Base-by-base conservation (phyloP, 371 early-diverging fungal species). In the Mucor circinelloides region DNA sequence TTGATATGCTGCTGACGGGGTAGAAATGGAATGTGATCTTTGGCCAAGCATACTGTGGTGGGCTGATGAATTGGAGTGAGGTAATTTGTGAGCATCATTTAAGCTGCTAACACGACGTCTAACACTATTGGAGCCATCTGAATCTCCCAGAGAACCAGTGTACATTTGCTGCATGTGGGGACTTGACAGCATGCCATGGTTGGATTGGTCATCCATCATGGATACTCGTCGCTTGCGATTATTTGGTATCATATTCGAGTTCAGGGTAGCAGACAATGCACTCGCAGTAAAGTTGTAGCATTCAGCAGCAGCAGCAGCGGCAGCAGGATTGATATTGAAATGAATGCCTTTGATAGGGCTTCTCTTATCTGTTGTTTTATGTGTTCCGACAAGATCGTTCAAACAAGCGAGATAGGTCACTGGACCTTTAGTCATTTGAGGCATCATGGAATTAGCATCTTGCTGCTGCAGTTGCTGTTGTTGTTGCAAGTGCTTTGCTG, bases 301-400 rank as follows among this genome's bases (percentile, higher is more conserved):
- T 85, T 81, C 10, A 85, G 90, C 27, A 86, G 34, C 54, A 52
- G 54, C 63, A 8, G 63, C 63, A 4, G 63, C 63, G 5, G 63
- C 46, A 30, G 61, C 31, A 44, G 64, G 57, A 32, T 63, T 55
- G 8, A 63, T 63, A 17, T 34, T 54, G 8, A 31, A 52, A 27
- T 63, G 38, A 28, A 52, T 55, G 12, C 58, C 59, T 31, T 44
- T 50, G n/a, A 69, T 57, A 2, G 63, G 77, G 28, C 69, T 71
- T 57, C 88, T 86, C 4, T 84, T 85, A 40, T 88, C 89, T 23
- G 82, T 78, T 2, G 91, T 86, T 15, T 85, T 81, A 60, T 91
- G 90, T 84, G 90, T 87, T 5, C 92, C 93, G 9, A 92, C 93
- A 56, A 91, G 81, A 72, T 93, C 93, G 44, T 90, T 88, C 50